These are phyloP conservation scores for Trametes meyenii DNA, from an alignment of 768 basidiomycete species.

Conservation along the genomic window DNA sequence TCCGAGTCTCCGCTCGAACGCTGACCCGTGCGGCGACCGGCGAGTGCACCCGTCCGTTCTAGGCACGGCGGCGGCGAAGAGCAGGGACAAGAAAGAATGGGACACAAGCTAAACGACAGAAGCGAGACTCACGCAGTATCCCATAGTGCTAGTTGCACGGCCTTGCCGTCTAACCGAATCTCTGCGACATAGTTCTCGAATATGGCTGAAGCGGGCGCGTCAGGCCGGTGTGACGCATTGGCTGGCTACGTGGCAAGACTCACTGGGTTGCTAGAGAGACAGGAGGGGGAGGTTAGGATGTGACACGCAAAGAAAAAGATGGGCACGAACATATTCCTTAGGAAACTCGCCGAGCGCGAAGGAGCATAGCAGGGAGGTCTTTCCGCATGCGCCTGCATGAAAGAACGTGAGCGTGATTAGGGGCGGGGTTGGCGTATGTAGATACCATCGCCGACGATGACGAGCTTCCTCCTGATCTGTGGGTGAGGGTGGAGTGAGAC, in stretches of 20 bases:
- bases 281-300: background rate
- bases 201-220: conserved; percentile 59
- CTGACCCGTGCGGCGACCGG: background rate
- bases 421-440: conserved; percentile 7
- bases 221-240: background rate
- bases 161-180: conserved; percentile 96
- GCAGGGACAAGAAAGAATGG: background rate
- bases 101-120: background rate
- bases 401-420: conserved; percentile 15
- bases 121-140: conserved; percentile 82
- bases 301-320: background rate
- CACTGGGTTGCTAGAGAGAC: conserved; percentile 49
- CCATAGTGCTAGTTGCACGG: conserved; percentile 96
- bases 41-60: background rate
- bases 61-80: background rate
- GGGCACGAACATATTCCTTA: conserved; percentile 83
- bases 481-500: conserved; percentile 4
- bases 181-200: conserved; percentile 99
- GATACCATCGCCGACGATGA: conserved; percentile 95
- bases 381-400: conserved; percentile 85
- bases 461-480: conserved; percentile 92
- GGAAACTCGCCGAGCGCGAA: conserved; percentile 96
- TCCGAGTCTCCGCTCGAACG: conserved; percentile 13
- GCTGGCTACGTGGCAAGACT: conserved; percentile 21
- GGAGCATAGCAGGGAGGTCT: conserved; percentile 88